Evolutionary conservation across 306 rosid species (phyloP).

Genomic region (Dalbergia cultrata): DNA sequence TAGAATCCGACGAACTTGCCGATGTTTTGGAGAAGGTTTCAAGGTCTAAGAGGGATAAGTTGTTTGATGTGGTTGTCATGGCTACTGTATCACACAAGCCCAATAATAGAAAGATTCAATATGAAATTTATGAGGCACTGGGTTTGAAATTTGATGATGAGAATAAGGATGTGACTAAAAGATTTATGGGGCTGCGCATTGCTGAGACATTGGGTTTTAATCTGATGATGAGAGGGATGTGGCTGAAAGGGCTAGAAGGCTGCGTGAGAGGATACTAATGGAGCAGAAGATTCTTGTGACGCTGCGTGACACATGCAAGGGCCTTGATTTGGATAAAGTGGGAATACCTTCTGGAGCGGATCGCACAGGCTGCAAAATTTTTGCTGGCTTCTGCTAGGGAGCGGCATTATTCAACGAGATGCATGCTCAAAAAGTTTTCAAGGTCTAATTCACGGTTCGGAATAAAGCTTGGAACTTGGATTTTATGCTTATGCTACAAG

Average conservation of each 20-base stretch:
- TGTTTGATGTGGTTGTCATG: neutral
- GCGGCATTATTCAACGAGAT: conserved; percentile 1
- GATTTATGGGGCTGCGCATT: no score
- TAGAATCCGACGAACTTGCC: neutral
- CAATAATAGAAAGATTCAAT: neutral
- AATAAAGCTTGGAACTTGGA: no score
- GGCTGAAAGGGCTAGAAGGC: neutral
- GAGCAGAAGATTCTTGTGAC: neutral
- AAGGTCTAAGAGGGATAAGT: neutral
- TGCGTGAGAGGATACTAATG: neutral
- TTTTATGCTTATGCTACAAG: no score
- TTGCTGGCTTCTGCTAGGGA: neutral
- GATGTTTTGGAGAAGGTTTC: neutral
- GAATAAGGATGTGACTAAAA: no score
- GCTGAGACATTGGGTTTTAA: no score
- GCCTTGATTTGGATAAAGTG: conserved; percentile 14
- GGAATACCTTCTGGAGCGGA: conserved; percentile 8
- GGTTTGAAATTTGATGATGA: neutral
- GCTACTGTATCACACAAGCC: neutral
- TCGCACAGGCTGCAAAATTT: neutral
- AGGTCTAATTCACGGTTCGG: no score
- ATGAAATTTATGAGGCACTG: neutral
- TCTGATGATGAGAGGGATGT: neutral
- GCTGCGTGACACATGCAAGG: neutral
- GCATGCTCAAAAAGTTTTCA: neutral